A percentile compares a stretch with the other conserved stretches of the same genome.
phyloP scores from a whole-genome alignment of 2,329 filamentous ascomycete species.

The Diplodia seriata region DNA sequence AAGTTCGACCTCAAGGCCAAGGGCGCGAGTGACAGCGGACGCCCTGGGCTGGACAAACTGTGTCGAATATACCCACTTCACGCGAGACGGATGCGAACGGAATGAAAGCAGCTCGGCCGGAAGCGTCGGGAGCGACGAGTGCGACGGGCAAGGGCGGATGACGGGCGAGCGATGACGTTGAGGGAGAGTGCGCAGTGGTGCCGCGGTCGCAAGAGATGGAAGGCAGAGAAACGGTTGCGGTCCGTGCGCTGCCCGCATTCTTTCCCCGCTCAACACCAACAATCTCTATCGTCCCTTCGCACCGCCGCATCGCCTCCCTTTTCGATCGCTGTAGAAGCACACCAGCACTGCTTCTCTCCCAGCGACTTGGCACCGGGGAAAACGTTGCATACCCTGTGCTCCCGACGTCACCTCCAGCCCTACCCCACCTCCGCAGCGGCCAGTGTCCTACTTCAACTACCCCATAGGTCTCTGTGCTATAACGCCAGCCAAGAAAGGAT shows the following conservation, averaged over 20 bases:
- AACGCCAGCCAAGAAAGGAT: not conserved
- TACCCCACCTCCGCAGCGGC: too few relatives aligned
- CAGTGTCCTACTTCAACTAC: not conserved
- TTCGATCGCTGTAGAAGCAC: not conserved
- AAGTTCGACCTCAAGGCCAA: too few relatives aligned
- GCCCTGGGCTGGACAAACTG: not conserved
- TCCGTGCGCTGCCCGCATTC: not conserved
- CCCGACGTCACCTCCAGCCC: too few relatives aligned
- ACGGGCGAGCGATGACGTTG: not conserved
- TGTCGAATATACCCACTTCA: not conserved
- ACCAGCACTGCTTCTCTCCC: not conserved
- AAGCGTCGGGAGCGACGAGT: not conserved
- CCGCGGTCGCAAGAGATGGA: not conserved
- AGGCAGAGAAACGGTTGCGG: too few relatives aligned
- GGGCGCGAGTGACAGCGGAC: not conserved
- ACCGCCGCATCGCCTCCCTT: not conserved
- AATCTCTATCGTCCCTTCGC: not conserved
- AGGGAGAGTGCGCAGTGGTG: not conserved
- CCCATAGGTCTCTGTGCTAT: not conserved
- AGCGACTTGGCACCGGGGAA: not conserved
- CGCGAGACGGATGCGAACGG: not conserved
- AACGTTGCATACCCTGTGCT: too few relatives aligned
- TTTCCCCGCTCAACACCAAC: not conserved
- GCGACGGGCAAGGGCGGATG: not conserved
- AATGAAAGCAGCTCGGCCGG: not conserved